A percentile compares a stretch with the other conserved stretches of the same genome.
Evolutionary conservation across 495 filamentous ascomycete species (phyloP).

Genomic region (Neurospora sp.): DNA sequence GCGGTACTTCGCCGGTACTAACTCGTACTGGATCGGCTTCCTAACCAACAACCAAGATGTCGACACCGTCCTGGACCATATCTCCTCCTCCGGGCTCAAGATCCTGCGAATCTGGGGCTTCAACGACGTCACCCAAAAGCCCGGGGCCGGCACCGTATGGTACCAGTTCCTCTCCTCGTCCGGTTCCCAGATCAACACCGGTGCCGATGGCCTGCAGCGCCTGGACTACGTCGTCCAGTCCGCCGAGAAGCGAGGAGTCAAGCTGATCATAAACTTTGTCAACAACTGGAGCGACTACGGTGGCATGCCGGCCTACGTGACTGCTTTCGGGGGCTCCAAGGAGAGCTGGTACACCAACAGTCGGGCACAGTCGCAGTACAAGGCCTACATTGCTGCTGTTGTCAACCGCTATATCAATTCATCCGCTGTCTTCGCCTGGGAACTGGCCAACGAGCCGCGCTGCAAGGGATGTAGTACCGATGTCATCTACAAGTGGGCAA

Average conservation of each 20-base stretch:
- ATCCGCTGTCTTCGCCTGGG: slow-evolving; percentile 59
- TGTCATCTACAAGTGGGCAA: slow-evolving; percentile 53
- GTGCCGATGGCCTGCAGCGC: slow-evolving; percentile 52
- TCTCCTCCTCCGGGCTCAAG: slow-evolving; percentile 46
- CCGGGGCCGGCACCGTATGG: slow-evolving; percentile 41
- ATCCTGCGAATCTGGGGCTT: slow-evolving; percentile 68
- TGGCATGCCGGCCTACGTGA: slow-evolving; percentile 54
- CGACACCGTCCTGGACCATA: slow-evolving; percentile 45
- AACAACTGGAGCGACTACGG: slow-evolving; percentile 55
- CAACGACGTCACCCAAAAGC: slow-evolving; percentile 42
- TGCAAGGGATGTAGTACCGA: slow-evolving; percentile 50
- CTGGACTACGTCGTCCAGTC: slow-evolving; percentile 47
- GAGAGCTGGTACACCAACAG: slow-evolving; percentile 48
- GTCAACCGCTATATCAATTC: slow-evolving; percentile 48
- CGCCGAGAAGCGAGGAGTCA: slow-evolving; percentile 44
- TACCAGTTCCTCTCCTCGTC: slow-evolving; percentile 48
- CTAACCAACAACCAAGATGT: slow-evolving; percentile 54
- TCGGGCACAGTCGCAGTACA: slow-evolving; percentile 48
- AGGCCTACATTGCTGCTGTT: slow-evolving; percentile 52
- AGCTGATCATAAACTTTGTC: slow-evolving; percentile 48
- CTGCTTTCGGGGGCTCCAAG: slow-evolving; percentile 44
- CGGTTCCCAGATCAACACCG: slow-evolving; percentile 55
- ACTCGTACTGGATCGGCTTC: slow-evolving; percentile 68
- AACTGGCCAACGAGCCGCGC: slow-evolving; percentile 60
- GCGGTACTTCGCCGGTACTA: slow-evolving; percentile 57